Evolutionary conservation across 176 grass and related monocot genomes (phyloP), one percentile per base, ranked within the genome.

Genomic region (Triticum timopheevii): DNA sequence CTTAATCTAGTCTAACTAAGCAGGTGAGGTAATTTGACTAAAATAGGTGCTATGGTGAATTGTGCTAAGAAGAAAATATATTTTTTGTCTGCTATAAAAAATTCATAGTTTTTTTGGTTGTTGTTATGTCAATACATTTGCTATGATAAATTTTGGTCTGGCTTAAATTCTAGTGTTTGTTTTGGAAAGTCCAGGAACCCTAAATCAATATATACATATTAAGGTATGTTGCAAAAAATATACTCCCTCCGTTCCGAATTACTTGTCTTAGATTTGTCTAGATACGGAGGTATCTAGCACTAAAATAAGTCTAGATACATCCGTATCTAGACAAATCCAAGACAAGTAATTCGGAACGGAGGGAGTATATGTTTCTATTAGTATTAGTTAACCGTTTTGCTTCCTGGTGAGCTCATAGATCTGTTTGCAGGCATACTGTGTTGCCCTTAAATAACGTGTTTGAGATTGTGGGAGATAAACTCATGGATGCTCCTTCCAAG

Each of bases 21-120:
- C 44, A 74, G 36, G 76, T 47, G 34, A 73, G 47, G 79, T 80
- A 25, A 85, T 28, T 69, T 90, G 50, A 22, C 42, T 90, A 59
- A 66, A 90, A 24, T 31, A 65, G 61, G 67, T 90, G 42, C 20
- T 76, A 23, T 68, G 47, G 25, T 44, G 36, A 54, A 88, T 36
- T 61, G 50, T 36, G 69, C 19, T 47, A 33, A 70, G 22, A 77
- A 88, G 11, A 59, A 71, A 56, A 24, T 61, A 61, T n/a, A 27
- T 72, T 59, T 10, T 44, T 62, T 80, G 7, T 28, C 13, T 49
- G 13, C 73, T 19, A 72, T 76, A 15, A 50, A 76, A 76, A 24
- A 45, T 7, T 19, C n/a, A 3, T 64, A 27, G 44, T 16, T 80
- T 65, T 28, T 27, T 17, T 54, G 15, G 50, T 28, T 27, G 8